Evolutionary conservation across 768 basidiomycete genomes (phyloP).

Genomic region (Flagelloscypha sp.): DNA sequence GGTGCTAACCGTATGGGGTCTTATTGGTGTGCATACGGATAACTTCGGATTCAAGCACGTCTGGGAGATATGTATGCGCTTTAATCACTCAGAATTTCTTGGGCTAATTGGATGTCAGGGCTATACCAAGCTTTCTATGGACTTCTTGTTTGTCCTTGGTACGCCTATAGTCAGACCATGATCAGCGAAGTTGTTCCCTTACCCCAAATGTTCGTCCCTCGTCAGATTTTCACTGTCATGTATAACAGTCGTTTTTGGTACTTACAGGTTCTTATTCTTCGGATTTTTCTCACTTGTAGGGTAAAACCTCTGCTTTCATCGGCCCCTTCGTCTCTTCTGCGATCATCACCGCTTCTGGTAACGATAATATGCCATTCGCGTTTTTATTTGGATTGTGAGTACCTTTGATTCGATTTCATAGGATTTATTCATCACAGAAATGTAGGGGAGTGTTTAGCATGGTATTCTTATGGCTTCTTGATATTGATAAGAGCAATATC

Average conservation of each 20-base stretch:
- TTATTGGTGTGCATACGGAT: conserved; percentile 66
- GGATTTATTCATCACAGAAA: not conserved
- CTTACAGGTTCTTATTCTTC: conserved; percentile 58
- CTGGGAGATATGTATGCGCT: conserved; percentile 67
- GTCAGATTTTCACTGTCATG: not conserved
- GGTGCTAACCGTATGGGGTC: conserved; percentile 66
- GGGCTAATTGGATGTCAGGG: conserved; percentile 27
- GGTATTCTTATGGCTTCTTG: conserved; percentile 52
- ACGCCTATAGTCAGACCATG: conserved; percentile 78
- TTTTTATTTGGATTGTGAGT: conserved; percentile 64
- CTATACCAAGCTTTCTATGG: conserved; percentile 64
- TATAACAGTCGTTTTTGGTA: not conserved
- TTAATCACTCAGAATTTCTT: not conserved
- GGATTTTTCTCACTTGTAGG: conserved; percentile 66
- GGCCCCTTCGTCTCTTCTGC: conserved; percentile 70
- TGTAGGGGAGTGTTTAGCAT: conserved; percentile 44
- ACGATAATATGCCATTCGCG: conserved; percentile 69
- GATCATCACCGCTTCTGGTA: conserved; percentile 60
- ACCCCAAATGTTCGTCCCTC: conserved; percentile 52
- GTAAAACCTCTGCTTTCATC: conserved; percentile 72
- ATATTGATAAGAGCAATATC: conserved; percentile 52
- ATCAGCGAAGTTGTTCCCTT: conserved; percentile 70
- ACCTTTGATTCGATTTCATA: not conserved
- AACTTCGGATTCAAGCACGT: conserved; percentile 77
- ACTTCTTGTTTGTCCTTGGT: conserved; percentile 72